A percentile compares a stretch with the other conserved stretches of the same genome.
Conservation (phyloP, 441 rosid species). For the Pelargonium cotyledonis region DNA sequence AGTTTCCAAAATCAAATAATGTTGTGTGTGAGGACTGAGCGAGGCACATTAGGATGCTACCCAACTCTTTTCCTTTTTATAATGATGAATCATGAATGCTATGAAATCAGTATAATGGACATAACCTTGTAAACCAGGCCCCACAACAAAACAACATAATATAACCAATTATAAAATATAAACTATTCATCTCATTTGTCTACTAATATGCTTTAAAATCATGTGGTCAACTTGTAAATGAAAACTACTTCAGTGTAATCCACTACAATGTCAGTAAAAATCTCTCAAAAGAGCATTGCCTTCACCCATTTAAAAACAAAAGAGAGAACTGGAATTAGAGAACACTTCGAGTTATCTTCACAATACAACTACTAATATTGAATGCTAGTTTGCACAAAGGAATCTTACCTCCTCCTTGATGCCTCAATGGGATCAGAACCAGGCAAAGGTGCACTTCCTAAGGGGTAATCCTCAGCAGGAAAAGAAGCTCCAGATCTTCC, state of each 20-base stretch:
- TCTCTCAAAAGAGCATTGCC: no score
- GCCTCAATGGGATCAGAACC: constrained; percentile 95
- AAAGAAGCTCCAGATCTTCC: constrained; percentile 49
- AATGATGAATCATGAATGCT: no score
- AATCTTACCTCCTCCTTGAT: constrained; percentile 77
- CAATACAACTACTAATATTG: not conserved
- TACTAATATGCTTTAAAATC: not conserved
- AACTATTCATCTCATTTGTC: not conserved
- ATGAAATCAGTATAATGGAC: no score
- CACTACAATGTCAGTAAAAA: not conserved
- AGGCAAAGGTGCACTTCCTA: constrained; percentile 66
- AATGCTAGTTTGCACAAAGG: not conserved
- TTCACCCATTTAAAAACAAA: not conserved
- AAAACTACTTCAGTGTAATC: not conserved
- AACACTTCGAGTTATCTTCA: not conserved
- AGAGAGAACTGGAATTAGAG: not conserved
- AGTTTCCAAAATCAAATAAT: not conserved
- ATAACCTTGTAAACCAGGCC: not conserved
- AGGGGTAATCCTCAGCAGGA: constrained; percentile 42
- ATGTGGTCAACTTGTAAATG: not conserved
- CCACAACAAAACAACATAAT: not conserved
- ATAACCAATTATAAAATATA: not conserved
- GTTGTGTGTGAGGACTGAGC: not conserved
- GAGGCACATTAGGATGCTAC: no score
- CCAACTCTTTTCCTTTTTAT: no score